phyloP scores from a whole-genome alignment of 2,329 filamentous ascomycete genomes.

The Trichoderma cornu-damae region DNA sequence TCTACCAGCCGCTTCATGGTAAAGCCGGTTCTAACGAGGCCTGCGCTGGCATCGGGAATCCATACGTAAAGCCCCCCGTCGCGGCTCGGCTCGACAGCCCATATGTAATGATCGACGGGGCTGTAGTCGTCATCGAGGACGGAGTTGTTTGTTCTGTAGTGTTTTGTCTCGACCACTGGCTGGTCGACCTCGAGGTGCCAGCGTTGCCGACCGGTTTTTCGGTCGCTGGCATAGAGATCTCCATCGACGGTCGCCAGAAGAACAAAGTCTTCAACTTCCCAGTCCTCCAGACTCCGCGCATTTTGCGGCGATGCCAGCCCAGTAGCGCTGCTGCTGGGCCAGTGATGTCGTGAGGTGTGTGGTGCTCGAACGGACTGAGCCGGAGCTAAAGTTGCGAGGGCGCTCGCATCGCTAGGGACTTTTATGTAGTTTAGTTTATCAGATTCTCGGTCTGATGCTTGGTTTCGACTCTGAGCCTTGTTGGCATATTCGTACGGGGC shows the following conservation, averaged over 20 bases:
- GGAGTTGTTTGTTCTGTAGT: constrained; percentile 67
- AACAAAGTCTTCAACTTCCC: constrained; percentile 99
- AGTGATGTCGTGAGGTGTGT: constrained; percentile 58
- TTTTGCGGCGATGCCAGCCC: constrained; percentile 75
- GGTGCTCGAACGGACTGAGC: constrained; percentile 93
- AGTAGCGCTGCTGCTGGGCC: constrained; percentile 54
- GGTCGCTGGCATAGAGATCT: constrained; percentile 85
- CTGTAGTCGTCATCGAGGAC: constrained; percentile 53
- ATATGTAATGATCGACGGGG: constrained; percentile 78
- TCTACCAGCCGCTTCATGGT: constrained; percentile 88
- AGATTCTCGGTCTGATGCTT: constrained; percentile 30
- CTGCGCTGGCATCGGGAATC: constrained; percentile 56
- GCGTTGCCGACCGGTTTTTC: constrained; percentile 74
- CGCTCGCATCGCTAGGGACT: constrained; percentile 72
- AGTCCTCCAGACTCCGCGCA: constrained; percentile 98
- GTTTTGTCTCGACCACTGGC: constrained; percentile 85
- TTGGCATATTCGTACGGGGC: constrained; percentile 13
- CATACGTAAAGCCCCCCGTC: constrained; percentile 87
- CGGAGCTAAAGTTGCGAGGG: constrained; percentile 97
- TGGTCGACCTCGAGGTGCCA: constrained; percentile 82
- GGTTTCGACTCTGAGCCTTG: constrained; percentile 26
- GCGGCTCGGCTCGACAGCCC: constrained; percentile 88
- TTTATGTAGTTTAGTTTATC: constrained; percentile 33
- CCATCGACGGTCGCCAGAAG: constrained; percentile 99
- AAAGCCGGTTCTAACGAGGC: constrained; percentile 61